A percentile compares a stretch with the other conserved stretches of the same genome.
These are phyloP conservation scores for Cyanidioschyzon merolae DNA, from an alignment of 23 red algal species.

Conservation along the genomic window DNA sequence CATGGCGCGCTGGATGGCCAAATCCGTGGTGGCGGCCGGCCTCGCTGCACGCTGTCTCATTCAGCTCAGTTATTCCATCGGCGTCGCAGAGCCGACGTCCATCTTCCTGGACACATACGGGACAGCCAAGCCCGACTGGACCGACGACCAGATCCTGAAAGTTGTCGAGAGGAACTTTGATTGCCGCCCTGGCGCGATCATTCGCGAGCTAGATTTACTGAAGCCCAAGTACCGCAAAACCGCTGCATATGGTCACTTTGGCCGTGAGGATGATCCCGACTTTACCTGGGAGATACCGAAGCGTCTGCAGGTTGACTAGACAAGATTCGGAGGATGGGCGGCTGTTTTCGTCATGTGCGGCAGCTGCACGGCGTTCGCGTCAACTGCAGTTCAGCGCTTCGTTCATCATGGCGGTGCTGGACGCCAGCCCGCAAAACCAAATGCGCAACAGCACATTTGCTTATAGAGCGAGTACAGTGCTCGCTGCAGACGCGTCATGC, in stretches of 20 bases:
- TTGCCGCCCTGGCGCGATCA: constrained; percentile 84
- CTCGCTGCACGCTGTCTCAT: constrained; percentile 79
- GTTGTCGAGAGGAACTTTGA: constrained; percentile 99
- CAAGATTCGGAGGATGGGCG: too few relatives aligned
- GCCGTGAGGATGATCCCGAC: constrained; percentile 68
- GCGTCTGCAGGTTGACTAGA: constrained; percentile 57
- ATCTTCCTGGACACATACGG: constrained; percentile 98
- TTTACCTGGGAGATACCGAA: constrained; percentile 99
- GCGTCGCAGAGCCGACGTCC: constrained; percentile 86
- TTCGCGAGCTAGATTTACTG: constrained; percentile 86
- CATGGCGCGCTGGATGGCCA: constrained; percentile 93
- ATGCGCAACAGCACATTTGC: too few relatives aligned
- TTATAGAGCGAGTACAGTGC: too few relatives aligned
- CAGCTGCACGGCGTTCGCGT: too few relatives aligned
- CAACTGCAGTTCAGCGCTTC: too few relatives aligned
- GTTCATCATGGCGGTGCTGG: too few relatives aligned
- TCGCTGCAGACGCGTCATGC: too few relatives aligned
- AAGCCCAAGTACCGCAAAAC: constrained; percentile 92
- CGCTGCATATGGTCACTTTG: constrained; percentile 94
- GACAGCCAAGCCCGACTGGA: constrained; percentile 54
- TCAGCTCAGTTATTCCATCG: constrained; percentile 93
- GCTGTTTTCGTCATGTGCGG: too few relatives aligned
- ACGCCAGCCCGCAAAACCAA: too few relatives aligned
- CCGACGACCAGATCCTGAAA: constrained; percentile 73
- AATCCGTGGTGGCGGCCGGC: constrained; percentile 87